phyloP scores from a whole-genome alignment of 2,329 filamentous ascomycete genomes.

The Epichloe sylvatica region DNA sequence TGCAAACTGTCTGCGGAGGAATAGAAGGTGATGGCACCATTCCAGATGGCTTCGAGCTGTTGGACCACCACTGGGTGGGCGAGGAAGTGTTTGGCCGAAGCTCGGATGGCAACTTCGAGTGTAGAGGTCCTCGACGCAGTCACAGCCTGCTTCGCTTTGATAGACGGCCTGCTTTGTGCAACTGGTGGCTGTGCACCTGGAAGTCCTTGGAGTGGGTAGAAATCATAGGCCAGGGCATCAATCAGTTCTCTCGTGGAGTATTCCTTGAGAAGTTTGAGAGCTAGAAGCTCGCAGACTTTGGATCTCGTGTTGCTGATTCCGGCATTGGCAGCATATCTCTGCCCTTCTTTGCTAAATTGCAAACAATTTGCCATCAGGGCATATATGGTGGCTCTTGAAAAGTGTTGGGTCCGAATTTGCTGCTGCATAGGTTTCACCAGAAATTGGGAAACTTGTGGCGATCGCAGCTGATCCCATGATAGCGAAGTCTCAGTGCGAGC shows the following conservation, averaged over 20 bases:
- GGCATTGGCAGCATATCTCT: conserved; percentile 68
- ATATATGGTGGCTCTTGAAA: conserved; percentile 75
- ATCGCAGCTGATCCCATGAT: conserved; percentile 87
- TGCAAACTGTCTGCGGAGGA: conserved; percentile 77
- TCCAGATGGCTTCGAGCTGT: conserved; percentile 95
- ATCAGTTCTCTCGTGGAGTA: conserved; percentile 82
- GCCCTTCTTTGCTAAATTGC: conserved; percentile 80
- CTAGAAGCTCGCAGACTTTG: conserved; percentile 78
- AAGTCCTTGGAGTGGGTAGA: conserved; percentile 78
- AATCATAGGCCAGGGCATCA: conserved; percentile 88
- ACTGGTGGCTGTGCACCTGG: conserved; percentile 30
- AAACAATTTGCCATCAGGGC: conserved; percentile 86
- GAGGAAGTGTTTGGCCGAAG: conserved; percentile 82
- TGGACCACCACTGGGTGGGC: conserved; percentile 85
- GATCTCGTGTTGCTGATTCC: conserved; percentile 74
- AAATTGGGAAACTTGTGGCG: conserved; percentile 93
- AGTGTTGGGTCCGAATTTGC: conserved; percentile 69
- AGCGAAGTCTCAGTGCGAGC: conserved; percentile 81
- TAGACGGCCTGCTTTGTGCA: conserved; percentile 19
- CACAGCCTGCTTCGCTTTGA: conserved; percentile 31
- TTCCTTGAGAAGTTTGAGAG: conserved; percentile 80
- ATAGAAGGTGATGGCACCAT: conserved; percentile 87
- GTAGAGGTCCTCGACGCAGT: conserved; percentile 70
- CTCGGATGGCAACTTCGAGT: conserved; percentile 82
- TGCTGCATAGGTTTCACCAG: conserved; percentile 90